A percentile compares a stretch with the other conserved stretches of the same genome.
Evolutionary conservation across 2,329 filamentous ascomycete genomes (phyloP).

Genomic region (Trichoderma lentiforme): DNA sequence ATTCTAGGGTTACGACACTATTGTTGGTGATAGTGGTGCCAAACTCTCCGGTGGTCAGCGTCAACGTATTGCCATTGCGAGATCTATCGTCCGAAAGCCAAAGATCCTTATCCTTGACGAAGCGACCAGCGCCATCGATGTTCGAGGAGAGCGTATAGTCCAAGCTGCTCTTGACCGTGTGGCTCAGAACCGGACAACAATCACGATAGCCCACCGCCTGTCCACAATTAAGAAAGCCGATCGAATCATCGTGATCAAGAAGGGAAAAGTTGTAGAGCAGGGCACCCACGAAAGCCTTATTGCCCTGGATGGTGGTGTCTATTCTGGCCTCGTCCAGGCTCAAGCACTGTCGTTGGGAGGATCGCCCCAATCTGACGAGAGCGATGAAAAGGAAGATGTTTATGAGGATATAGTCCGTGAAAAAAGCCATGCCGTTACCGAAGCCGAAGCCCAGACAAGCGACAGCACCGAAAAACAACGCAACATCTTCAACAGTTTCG

Average conservation of each 20-base stretch:
- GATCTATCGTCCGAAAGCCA: conserved; percentile 69
- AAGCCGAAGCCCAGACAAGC: conserved; percentile 27
- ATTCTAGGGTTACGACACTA: conserved; percentile 63
- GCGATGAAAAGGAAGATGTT: conserved; percentile 35
- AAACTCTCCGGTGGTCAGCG: conserved; percentile 81
- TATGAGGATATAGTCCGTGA: conserved; percentile 38
- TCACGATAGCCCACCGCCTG: conserved; percentile 71
- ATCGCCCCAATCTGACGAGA: conserved; percentile 37
- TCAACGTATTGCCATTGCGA: conserved; percentile 76
- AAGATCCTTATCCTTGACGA: conserved; percentile 73
- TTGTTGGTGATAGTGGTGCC: conserved; percentile 73
- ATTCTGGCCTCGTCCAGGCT: conserved; percentile 63
- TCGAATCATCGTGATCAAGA: conserved; percentile 71
- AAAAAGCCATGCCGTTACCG: conserved; percentile 44
- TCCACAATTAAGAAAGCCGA: conserved; percentile 76
- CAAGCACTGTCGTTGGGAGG: conserved; percentile 57
- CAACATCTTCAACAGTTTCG: conserved; percentile 52
- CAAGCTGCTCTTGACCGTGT: conserved; percentile 62
- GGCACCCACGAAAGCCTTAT: conserved; percentile 74
- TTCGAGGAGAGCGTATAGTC: conserved; percentile 56
- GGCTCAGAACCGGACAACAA: conserved; percentile 62
- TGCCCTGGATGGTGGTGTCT: conserved; percentile 56
- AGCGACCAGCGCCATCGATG: conserved; percentile 65
- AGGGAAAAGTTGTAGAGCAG: conserved; percentile 67
- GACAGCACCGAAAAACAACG: conserved; percentile 32